Evolutionary conservation across 768 basidiomycete genomes (phyloP).

Genomic region (Mycena galopus): DNA sequence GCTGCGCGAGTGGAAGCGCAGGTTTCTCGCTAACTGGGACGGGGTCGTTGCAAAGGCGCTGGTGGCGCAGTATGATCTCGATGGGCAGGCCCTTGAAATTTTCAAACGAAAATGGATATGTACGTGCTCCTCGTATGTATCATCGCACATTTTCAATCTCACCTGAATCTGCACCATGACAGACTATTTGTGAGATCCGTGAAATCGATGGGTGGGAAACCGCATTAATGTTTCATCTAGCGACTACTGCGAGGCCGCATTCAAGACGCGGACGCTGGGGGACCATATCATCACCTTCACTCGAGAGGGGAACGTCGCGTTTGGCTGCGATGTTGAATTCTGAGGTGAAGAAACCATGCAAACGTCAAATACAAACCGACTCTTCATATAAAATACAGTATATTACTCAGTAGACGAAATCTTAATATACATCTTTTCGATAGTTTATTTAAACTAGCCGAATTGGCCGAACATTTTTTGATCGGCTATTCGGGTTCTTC

Average conservation of each 20-base stretch:
- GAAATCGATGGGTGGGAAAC: too few relatives aligned
- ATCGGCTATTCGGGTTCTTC: too few relatives aligned
- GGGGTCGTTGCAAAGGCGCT: conserved; percentile 58
- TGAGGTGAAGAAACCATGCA: background rate
- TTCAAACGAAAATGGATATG: conserved; percentile 37
- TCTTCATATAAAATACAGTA: too few relatives aligned
- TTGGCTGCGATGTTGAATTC: conserved; percentile 31
- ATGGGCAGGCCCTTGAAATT: conserved; percentile 22
- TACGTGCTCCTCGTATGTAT: conserved; percentile 3
- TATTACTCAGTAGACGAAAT: too few relatives aligned
- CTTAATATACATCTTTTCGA: too few relatives aligned
- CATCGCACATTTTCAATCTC: background rate
- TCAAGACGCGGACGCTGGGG: conserved; percentile 37
- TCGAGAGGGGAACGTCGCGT: conserved; percentile 34
- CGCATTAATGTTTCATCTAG: background rate
- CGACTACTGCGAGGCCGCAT: conserved; percentile 20
- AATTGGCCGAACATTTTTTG: too few relatives aligned
- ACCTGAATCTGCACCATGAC: background rate
- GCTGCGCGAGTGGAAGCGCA: conserved; percentile 66
- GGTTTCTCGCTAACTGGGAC: conserved; percentile 61
- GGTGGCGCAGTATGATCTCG: conserved; percentile 51
- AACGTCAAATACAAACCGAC: too few relatives aligned
- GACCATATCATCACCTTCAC: conserved; percentile 38
- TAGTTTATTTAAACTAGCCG: too few relatives aligned
- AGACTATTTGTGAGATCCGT: background rate